Base-by-base conservation (phyloP, 192 early-diverging fungal species). In the Cetraspora pellucida region DNA sequence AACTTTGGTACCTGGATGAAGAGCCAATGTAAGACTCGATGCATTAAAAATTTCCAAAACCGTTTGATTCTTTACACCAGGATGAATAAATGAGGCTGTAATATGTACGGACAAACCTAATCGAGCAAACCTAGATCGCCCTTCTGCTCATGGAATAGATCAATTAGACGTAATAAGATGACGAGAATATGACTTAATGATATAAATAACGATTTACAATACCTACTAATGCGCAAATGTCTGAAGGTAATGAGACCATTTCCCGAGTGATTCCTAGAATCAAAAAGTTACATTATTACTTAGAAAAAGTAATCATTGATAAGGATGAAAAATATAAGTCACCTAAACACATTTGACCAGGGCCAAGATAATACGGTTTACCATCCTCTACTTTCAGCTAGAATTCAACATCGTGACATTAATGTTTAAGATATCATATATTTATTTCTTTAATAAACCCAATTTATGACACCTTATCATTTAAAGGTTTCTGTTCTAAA, bases 261-360 rank as follows among this genome's bases (percentile, higher is more conserved):
- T 25, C 19, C 3, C 10, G 19, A 21, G 55, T 57, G 10, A 21
- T 57, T 37, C 37, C 37, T 37, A 37, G 7, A 37, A 37, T 37
- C 28, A 75, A n/a, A 30, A 49, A 10, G 27, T n/a, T 61, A 16
- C 0, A 61, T 30, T 30, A 61, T 30, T 30, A 61, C 13, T 28
- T 30, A 11, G 10, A 47, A 31, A 68, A 68, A 21, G 3, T n/a
- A 68, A 21, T 46, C 19, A 31, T 30, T 10, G 43, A 66, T 21
- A 44, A 71, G 31, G n/a, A 19, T 17, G 52, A 68, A 10, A 68
- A 68, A 37, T 68, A 25, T 7, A 27, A 30, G 16, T 19, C 23
- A 75, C 73, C 73, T 23, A 75, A 75, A 75, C 73, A 75, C 73
- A 75, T 75, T 63, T 75, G 58, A 47, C 73, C 73, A 43, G 73